These are phyloP conservation scores for Claviceps citrina DNA, from an alignment of 2,329 filamentous ascomycete species.

Conservation along the genomic window DNA sequence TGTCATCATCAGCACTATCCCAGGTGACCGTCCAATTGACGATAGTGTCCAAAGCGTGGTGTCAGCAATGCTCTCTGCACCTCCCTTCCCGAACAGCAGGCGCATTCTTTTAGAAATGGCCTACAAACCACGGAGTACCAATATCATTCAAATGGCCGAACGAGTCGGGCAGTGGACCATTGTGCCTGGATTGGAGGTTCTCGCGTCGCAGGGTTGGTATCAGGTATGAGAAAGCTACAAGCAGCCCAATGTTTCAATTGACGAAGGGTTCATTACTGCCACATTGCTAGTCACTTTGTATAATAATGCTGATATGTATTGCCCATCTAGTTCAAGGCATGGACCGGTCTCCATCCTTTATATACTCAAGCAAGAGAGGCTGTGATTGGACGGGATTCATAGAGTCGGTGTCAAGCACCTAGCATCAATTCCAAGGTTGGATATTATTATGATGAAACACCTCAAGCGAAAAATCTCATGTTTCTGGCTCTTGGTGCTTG, in stretches of 20 bases:
- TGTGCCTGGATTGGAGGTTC: constrained; percentile 74
- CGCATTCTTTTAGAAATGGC: constrained; percentile 83
- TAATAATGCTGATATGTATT: neutral
- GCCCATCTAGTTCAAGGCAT: constrained; percentile 51
- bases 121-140: constrained; percentile 75
- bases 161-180: constrained; percentile 60
- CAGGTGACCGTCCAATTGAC: constrained; percentile 75
- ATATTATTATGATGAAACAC: no score
- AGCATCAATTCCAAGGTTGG: neutral
- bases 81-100: constrained; percentile 18
- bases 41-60: constrained; percentile 50
- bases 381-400: constrained; percentile 26
- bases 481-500: no score
- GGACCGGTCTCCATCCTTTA: constrained; percentile 66
- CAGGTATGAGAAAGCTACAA: constrained; percentile 43
- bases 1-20: constrained; percentile 80
- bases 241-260: constrained; percentile 6
- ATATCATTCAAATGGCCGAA: constrained; percentile 69
- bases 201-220: constrained; percentile 78
- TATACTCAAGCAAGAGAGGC: constrained; percentile 53
- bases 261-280: neutral
- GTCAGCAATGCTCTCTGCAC: constrained; percentile 30
- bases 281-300: neutral
- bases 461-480: neutral
- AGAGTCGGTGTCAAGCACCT: neutral